These are phyloP conservation scores for Alternaria infectoria DNA, from an alignment of 2,329 filamentous ascomycete species.

Conservation along the genomic window DNA sequence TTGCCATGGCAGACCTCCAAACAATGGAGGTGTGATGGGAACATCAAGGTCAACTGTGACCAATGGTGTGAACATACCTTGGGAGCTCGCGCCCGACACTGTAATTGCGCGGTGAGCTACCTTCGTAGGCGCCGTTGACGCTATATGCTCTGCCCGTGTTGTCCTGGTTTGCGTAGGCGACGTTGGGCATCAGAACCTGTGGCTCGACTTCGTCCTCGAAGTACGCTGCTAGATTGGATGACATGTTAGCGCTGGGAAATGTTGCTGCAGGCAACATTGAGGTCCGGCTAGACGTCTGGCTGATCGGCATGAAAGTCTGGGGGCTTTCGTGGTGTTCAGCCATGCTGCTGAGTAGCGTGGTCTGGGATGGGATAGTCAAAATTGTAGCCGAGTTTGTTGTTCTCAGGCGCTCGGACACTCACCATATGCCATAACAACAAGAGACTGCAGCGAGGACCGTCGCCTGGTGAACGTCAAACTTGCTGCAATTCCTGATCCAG, in stretches of 20 bases:
- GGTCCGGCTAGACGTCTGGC: not conserved
- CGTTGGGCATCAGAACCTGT: not conserved
- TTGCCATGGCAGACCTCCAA: slow-evolving; percentile 16
- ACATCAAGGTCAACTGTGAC: not conserved
- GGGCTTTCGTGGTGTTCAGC: slow-evolving; percentile 15
- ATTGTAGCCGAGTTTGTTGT: not conserved
- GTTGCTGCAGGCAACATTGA: not conserved
- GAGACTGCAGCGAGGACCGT: not conserved
- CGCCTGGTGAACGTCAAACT: not conserved
- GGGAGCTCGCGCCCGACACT: not conserved
- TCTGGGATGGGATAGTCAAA: not conserved
- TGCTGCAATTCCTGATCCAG: not conserved
- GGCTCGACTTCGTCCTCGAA: not conserved
- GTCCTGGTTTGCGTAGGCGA: not conserved
- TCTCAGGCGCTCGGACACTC: not conserved
- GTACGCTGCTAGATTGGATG: not conserved
- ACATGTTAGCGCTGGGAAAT: not conserved
- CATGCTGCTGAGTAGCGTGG: not conserved
- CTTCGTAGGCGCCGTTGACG: not conserved
- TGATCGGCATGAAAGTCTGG: slow-evolving; percentile 1
- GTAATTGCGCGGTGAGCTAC: slow-evolving; percentile 4
- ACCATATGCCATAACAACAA: not conserved
- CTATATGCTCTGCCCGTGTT: not conserved
- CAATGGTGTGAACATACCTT: not conserved
- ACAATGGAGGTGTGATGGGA: slow-evolving; percentile 17